Base-by-base conservation (phyloP, 352 stramenopile species). In the Globisporangium solare region DNA sequence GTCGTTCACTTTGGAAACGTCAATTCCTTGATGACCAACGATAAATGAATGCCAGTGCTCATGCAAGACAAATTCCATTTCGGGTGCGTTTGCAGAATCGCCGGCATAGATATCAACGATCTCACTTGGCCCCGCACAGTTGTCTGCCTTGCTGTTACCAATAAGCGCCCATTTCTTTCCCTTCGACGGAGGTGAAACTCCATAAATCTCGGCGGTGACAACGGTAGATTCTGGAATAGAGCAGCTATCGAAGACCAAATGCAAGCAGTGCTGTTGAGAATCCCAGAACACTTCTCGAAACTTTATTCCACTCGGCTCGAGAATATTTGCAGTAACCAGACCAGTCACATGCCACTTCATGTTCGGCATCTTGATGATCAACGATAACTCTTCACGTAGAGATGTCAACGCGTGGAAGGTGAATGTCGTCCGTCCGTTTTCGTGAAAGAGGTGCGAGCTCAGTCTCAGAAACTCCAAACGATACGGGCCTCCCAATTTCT, bases 11-110 rank as follows among this genome's bases (percentile, higher is more conserved):
- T 82, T 79, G 1, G 52, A 58, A 11, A 61, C 55, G 11, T 79
- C 71, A n/a, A 83, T 61, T n/a, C 61, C 72, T 18, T 81, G 60
- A 52, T 79, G 69, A 0, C 67, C 70, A 5, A 73, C 65, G n/a
- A 86, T 47, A 42, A 80, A 83, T 8, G 70, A 82, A 20, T 83
- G 66, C 76, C 73, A 84, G 35, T 84, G 68, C 8, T 86, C 71
- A 31, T 84, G 67, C 0, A 83, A 62, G 22, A 73, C 65, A 47
- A 86, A 66, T 45, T 71, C 58, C 48, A 84, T 66, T 24, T 74
- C 68, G 0, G 70, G 63, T 7, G 70, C 32, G 6, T 47, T 66
- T 6, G 12, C 12, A 7, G 24, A 46, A 50, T 67, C 56, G 1
- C 64, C 71, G 0, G 51, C n/a, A 13, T 71, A 60, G 11, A 79